These are phyloP conservation scores for Polygonum aviculare DNA, from an alignment of 148 eudicot genomes.

Conservation along the genomic window DNA sequence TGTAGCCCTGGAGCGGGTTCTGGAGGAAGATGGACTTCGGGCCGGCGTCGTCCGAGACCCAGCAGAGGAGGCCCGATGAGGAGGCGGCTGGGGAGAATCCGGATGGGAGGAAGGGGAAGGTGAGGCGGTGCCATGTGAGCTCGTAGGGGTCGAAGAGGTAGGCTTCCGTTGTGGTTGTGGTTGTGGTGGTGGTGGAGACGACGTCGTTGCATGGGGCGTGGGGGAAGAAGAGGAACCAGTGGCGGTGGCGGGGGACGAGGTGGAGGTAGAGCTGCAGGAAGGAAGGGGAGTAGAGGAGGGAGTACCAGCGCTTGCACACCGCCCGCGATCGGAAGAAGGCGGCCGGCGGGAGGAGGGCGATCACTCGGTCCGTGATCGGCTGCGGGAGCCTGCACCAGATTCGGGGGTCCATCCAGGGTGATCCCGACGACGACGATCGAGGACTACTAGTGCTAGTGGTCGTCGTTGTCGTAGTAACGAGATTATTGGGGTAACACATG, in stretches of 20 bases:
- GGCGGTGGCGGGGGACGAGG: conserved; percentile 32
- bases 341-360: conserved; percentile 72
- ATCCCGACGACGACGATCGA: not conserved
- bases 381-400: conserved; percentile 84
- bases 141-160: conserved; percentile 67
- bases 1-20: conserved; percentile 41
- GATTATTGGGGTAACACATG: no score
- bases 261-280: conserved; percentile 73
- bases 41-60: conserved; percentile 66
- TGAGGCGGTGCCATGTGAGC: conserved; percentile 54
- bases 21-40: conserved; percentile 52
- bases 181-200: conserved; percentile 17
- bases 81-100: conserved; percentile 67
- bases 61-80: conserved; percentile 71
- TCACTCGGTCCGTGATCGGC: conserved; percentile 50
- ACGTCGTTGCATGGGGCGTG: conserved; percentile 17
- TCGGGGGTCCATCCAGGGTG: conserved; percentile 68
- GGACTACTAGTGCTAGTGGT: not conserved
- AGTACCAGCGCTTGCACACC: conserved; percentile 88
- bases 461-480: no score
- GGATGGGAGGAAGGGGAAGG: conserved; percentile 49
- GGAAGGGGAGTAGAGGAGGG: conserved; percentile 54
- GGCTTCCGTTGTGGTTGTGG: conserved; percentile 17
- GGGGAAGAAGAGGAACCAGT: conserved; percentile 83
- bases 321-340: conserved; percentile 78